A percentile compares a stretch with the other conserved stretches of the same genome.
Evolutionary conservation across 129 eudicot genomes (phyloP).

Genomic region (Flaveria sonorensis): DNA sequence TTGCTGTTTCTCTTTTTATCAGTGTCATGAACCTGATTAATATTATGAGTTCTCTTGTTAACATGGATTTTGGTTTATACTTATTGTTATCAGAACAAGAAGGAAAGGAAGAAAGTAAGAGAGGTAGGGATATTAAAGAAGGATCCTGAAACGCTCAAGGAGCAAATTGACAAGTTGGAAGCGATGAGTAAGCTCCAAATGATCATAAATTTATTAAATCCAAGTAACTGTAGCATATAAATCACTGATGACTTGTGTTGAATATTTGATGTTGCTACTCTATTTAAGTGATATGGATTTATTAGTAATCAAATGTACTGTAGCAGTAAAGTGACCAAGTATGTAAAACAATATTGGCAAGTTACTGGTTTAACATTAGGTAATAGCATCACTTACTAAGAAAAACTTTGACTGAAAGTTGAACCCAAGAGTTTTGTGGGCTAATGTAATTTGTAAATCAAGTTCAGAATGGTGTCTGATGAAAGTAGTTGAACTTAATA

Average conservation of each 20-base stretch:
- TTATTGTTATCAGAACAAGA: constrained; percentile 68
- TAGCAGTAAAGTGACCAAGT: not conserved
- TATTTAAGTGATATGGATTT: not conserved
- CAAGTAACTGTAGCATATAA: constrained; percentile 10
- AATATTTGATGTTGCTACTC: not conserved
- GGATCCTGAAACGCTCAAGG: constrained; percentile 90
- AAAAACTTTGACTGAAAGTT: not conserved
- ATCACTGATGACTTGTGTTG: not conserved
- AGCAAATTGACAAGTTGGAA: constrained; percentile 89
- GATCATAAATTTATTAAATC: constrained; percentile 6
- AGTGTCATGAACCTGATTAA: constrained; percentile 5
- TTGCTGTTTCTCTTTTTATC: constrained; percentile 12
- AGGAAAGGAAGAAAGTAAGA: constrained; percentile 97
- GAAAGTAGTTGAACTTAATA: not conserved
- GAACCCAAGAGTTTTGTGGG: not conserved
- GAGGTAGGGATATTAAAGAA: constrained; percentile 97
- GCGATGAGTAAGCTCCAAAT: constrained; percentile 66
- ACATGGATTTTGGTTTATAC: constrained; percentile 16
- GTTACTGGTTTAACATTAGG: not conserved
- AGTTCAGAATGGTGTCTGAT: not conserved
- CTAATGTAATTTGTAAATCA: not conserved
- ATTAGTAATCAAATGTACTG: not conserved
- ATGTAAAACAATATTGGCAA: not conserved
- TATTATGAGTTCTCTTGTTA: not conserved
- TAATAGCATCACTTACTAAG: not conserved